phyloP scores from a whole-genome alignment of 257 asterid species.

The Fraxinus anomala region DNA sequence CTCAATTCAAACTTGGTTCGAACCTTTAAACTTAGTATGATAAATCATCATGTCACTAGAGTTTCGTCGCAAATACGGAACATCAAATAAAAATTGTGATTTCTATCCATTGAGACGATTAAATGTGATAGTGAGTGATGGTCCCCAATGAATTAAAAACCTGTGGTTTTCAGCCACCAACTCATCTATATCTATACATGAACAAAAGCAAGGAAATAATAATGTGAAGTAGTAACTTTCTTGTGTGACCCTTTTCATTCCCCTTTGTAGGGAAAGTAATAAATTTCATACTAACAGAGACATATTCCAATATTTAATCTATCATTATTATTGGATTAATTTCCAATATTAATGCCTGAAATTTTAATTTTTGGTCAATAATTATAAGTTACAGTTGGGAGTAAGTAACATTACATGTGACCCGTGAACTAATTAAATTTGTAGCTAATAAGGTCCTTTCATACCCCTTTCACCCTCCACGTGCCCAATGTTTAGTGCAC shows the following conservation, averaged over 20 bases:
- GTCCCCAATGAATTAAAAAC: not conserved
- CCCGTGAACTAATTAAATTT: not conserved
- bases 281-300: not conserved
- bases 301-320: not conserved
- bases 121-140: not conserved
- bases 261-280: not conserved
- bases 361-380: not conserved
- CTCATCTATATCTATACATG: not conserved
- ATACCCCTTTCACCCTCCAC: not conserved
- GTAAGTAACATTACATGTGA: not conserved
- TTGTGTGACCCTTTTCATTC: not conserved
- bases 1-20: too few species aligned
- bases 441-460: not conserved
- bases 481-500: not conserved
- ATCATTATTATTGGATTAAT: not conserved
- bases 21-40: too few species aligned
- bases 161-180: constrained; percentile 5
- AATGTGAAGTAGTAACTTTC: not conserved
- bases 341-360: not conserved
- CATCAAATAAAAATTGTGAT: not conserved
- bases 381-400: not conserved
- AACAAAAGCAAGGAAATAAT: not conserved
- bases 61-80: too few species aligned
- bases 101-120: not conserved
- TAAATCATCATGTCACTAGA: too few species aligned